A percentile compares a stretch with the other conserved stretches of the same genome.
These are phyloP conservation scores for Waltiozyma solani DNA, from an alignment of 1,139 yeast species.

Conservation along the genomic window DNA sequence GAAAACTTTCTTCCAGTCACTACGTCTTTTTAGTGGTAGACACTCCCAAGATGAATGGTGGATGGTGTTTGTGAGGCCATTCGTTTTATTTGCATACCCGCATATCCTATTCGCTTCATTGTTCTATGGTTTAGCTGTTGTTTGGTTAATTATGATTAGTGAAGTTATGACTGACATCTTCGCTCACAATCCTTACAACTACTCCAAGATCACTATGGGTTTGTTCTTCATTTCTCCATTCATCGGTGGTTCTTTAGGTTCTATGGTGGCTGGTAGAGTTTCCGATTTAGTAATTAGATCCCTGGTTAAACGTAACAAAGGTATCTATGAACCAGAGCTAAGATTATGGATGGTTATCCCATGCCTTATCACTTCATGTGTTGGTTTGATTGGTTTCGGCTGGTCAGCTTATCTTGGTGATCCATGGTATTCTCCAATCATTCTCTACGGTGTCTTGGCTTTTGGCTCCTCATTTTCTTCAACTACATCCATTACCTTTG, in stretches of 20 bases:
- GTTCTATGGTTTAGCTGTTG: conserved; percentile 46
- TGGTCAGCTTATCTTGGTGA: conserved; percentile 42
- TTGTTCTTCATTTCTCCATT: conserved; percentile 39
- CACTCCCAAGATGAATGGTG: conserved; percentile 43
- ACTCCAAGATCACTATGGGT: conserved; percentile 41
- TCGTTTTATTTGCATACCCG: conserved; percentile 39
- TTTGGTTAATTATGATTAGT: conserved; percentile 53
- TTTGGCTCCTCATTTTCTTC: conserved; percentile 34
- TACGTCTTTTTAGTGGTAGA: conserved; percentile 28
- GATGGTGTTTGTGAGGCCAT: conserved; percentile 49
- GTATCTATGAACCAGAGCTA: conserved; percentile 56
- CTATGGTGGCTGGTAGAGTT: conserved; percentile 40
- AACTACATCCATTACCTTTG: conserved; percentile 50
- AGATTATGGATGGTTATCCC: conserved; percentile 46
- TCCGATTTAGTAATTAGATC: conserved; percentile 37
- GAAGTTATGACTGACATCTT: conserved; percentile 47
- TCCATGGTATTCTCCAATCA: conserved; percentile 49
- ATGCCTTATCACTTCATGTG: conserved; percentile 33
- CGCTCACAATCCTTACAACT: conserved; percentile 34
- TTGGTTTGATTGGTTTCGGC: conserved; percentile 55
- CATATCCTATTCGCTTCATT: conserved; percentile 43
- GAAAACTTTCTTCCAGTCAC: conserved; percentile 4
- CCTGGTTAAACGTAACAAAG: conserved; percentile 33
- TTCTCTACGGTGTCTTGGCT: conserved; percentile 45
- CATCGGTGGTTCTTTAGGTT: conserved; percentile 49